These are phyloP conservation scores for Solanum chmielewskii DNA, from an alignment of 257 asterid genomes.

Conservation along the genomic window DNA sequence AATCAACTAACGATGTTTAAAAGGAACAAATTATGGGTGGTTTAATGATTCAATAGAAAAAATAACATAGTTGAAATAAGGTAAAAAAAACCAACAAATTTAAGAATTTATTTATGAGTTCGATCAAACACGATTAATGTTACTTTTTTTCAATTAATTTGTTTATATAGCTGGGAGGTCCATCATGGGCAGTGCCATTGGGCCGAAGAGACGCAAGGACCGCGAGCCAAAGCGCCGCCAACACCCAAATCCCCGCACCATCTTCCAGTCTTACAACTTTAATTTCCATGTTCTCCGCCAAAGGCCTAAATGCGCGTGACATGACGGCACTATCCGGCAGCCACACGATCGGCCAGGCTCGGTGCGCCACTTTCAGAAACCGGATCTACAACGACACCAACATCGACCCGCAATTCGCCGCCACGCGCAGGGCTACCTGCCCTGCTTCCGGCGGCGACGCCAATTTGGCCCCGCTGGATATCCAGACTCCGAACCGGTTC, in stretches of 20 bases:
- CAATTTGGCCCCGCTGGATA: slow-evolving; percentile 39
- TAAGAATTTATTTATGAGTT: no score
- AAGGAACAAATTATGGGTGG: no score
- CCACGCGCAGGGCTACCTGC: slow-evolving; percentile 34
- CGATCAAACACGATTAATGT: no score
- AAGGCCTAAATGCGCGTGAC: slow-evolving; percentile 43
- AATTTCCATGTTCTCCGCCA: slow-evolving; percentile 22
- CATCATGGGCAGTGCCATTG: slow-evolving; percentile 39
- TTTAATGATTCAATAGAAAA: no score
- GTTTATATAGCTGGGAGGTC: slow-evolving; percentile 38
- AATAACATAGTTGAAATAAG: no score
- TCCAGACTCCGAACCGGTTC: slow-evolving; percentile 19
- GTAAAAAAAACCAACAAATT: no score
- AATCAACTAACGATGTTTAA: no score
- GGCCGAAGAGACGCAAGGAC: slow-evolving; percentile 61
- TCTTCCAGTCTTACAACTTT: slow-evolving; percentile 22
- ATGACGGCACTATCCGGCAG: slow-evolving; percentile 62
- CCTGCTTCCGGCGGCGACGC: slow-evolving; percentile 36
- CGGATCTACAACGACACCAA: slow-evolving; percentile 57
- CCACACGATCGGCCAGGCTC: slow-evolving; percentile 60
- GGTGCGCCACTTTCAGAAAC: slow-evolving; percentile 34
- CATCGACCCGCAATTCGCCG: slow-evolving; percentile 35
- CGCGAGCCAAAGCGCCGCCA: slow-evolving; percentile 41
- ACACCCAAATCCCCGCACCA: slow-evolving; percentile 34
- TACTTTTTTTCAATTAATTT: neutral